Evolutionary conservation across 2,329 filamentous ascomycete genomes (phyloP), one percentile per base, ranked within the genome.

Genomic region (Aspergillus intermedius): DNA sequence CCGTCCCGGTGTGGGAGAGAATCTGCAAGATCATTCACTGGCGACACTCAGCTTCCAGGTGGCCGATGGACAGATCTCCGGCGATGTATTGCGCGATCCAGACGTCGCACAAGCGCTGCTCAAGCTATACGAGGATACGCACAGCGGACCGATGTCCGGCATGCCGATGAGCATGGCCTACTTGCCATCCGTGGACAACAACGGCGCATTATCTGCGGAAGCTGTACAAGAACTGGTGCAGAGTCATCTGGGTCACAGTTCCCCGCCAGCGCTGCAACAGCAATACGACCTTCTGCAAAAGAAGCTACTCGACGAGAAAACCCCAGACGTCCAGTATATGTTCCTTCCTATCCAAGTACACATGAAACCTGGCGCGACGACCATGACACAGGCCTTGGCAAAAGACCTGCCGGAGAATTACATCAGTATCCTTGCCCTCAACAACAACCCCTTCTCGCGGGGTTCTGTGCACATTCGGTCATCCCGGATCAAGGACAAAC

Each of bases 1-100:
- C 34, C 73, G 72, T 37, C 66, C 70, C 1, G 68, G 66, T 4
- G 74, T 79, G 4, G 77, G 77, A 7, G 72, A 72, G 44, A 77
- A 78, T 50, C 67, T 78, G 42, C 77, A 79, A 53, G 75, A 79
- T 42, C 75, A 76, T 58, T 56, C 64, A 25, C 47, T 72, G n/a
- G 46, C 53, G 19, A 60, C 56, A 6, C 58, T 67, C 22, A 64
- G 54, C 28, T 63, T 48, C 12, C 53, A 61, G 25, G 44, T 61
- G 5, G 52, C 51, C 7, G 54, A 63, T 13, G 53, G 51, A 2
- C 57, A 61, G 19, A 15, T 56, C 15, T 60, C 61, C 1, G 56
- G 53, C 5, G 61, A 64, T 30, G 49, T 58, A 12, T 41, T 61
- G 46, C 59, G 55, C 6, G 53, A 63, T 40, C 57, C 56, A 1